Conservation (phyloP, 192 early-diverging fungal genomes). For the Coemansia sp. region DNA sequence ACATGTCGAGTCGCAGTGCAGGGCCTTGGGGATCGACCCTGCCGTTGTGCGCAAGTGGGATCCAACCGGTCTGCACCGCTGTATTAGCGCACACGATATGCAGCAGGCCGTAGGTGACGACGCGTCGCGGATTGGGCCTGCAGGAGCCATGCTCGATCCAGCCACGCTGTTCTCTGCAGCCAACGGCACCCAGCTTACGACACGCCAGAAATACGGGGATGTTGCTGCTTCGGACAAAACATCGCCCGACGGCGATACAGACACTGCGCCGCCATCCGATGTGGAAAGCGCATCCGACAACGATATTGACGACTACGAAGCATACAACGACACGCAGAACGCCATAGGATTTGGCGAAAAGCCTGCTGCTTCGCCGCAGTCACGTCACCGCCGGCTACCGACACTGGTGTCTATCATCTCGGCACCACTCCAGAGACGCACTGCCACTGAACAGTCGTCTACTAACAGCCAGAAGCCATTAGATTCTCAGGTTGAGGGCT, state of each 20-base stretch:
- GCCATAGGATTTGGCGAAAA: neutral
- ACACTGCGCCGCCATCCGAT: neutral
- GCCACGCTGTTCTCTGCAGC: neutral
- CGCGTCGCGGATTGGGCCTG: neutral
- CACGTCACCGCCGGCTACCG: neutral
- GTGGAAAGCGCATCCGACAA: conserved; percentile 31
- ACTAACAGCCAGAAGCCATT: neutral
- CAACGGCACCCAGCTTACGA: too few species aligned
- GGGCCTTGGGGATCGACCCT: conserved; percentile 32
- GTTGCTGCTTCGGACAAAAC: neutral
- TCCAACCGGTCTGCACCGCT: conserved; percentile 26
- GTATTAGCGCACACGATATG: neutral
- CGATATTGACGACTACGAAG: neutral
- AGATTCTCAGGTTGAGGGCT: too few species aligned
- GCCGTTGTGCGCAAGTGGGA: conserved; percentile 30
- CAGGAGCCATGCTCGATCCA: neutral
- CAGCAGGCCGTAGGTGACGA: neutral
- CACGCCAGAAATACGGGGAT: too few species aligned
- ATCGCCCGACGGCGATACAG: neutral
- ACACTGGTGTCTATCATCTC: conserved; percentile 3
- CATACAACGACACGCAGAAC: neutral
- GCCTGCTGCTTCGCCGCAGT: neutral
- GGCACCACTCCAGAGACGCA: neutral
- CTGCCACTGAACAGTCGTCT: neutral
- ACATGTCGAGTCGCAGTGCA: conserved; percentile 27